Conservation (phyloP, 129 eudicot species). For the Flaveria trinervia region DNA sequence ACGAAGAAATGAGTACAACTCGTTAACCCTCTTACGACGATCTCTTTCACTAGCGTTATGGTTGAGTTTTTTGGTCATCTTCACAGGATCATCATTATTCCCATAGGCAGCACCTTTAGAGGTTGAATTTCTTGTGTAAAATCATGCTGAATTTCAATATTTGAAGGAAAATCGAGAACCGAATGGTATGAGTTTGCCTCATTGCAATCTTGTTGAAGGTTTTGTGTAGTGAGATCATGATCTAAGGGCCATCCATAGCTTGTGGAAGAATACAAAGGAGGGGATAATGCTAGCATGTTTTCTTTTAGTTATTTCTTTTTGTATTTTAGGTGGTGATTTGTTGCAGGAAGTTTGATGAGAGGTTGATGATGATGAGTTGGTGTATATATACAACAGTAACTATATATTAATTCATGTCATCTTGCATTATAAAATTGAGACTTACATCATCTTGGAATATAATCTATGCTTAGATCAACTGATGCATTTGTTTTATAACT, state of each 20-base stretch:
- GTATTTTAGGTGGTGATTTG: neutral
- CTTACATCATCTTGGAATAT: constrained; percentile 9
- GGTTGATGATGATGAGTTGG: constrained; percentile 3
- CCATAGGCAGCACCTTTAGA: constrained; percentile 8
- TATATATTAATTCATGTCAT: neutral
- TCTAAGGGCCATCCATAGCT: constrained; percentile 28
- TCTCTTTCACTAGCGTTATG: constrained; percentile 42
- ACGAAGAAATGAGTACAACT: constrained; percentile 27
- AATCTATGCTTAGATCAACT: neutral
- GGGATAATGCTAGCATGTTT: constrained; percentile 30
- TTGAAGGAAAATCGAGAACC: neutral
- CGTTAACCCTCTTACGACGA: constrained; percentile 33
- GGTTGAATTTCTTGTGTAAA: constrained; percentile 23
- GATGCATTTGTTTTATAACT: constrained; percentile 4
- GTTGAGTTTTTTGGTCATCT: constrained; percentile 25
- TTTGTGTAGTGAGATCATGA: constrained; percentile 15
- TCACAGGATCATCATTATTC: neutral
- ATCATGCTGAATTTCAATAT: constrained; percentile 14
- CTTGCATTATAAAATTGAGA: neutral
- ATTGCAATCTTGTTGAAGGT: constrained; percentile 17
- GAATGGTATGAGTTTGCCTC: constrained; percentile 20
- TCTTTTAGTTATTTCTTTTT: neutral
- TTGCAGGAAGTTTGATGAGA: constrained; percentile 10
- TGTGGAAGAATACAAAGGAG: constrained; percentile 29
- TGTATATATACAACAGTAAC: constrained; percentile 19